Percentiles rank a stretch among this genome's conserved stretches.
Conservation (phyloP, 768 basidiomycete genomes). For the Dioszegia crocea region DNA sequence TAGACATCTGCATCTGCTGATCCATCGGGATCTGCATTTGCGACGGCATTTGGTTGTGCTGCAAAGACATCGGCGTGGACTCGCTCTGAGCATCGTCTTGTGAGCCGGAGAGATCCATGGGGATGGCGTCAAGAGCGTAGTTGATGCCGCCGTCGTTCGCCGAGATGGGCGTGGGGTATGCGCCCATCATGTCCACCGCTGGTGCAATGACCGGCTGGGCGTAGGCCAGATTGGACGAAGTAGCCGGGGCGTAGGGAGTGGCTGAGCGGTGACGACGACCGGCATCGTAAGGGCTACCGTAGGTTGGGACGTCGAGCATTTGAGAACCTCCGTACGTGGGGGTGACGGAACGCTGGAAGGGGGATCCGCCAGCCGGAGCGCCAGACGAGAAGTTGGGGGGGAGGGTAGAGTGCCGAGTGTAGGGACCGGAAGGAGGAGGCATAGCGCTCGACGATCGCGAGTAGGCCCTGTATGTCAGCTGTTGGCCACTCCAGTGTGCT, state of each 20-base stretch:
- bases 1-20: neutral
- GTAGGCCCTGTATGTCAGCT: slow-evolving; percentile 5
- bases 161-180: slow-evolving; percentile 9
- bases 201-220: slow-evolving; percentile 10
- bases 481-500: neutral
- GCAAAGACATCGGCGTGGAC: neutral
- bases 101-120: neutral
- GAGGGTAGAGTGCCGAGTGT: slow-evolving; percentile 17
- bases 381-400: slow-evolving; percentile 14
- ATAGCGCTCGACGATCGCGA: slow-evolving; percentile 8
- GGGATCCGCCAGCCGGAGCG: neutral
- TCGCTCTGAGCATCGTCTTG: neutral
- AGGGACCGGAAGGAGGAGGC: slow-evolving; percentile 14
- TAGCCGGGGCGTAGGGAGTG: slow-evolving; percentile 12
- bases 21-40: neutral
- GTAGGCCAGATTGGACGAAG: slow-evolving; percentile 36
- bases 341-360: neutral
- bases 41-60: neutral
- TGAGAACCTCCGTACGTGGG: neutral
- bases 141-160: neutral
- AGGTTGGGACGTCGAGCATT: neutral
- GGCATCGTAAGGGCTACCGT: neutral
- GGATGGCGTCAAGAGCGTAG: neutral
- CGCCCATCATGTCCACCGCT: slow-evolving; percentile 15
- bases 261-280: slow-evolving; percentile 13